Evolutionary conservation across 1,139 yeast species (phyloP).

Genomic region (Suhomyces bokatorum): DNA sequence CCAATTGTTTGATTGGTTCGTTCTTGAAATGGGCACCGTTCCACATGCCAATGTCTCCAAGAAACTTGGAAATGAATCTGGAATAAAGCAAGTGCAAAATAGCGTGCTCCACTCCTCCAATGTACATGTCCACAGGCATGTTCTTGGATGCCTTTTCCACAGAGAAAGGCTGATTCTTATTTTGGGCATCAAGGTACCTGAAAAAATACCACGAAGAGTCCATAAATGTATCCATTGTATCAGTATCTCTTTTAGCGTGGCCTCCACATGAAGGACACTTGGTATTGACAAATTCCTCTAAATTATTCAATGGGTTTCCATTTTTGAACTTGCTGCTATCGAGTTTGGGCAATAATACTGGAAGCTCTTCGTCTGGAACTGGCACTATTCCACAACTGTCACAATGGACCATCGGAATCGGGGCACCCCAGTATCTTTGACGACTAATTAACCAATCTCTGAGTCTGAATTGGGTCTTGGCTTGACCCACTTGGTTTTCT

Average conservation of each 20-base stretch:
- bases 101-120: slow-evolving; percentile 97
- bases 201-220: slow-evolving; percentile 97
- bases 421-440: slow-evolving; percentile 98
- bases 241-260: slow-evolving; percentile 85
- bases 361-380: slow-evolving; percentile 82
- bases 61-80: slow-evolving; percentile 79
- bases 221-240: slow-evolving; percentile 98
- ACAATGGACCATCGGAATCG: slow-evolving; percentile 93
- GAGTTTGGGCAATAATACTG: slow-evolving; percentile 72
- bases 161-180: slow-evolving; percentile 53
- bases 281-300: slow-evolving; percentile 70
- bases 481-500: slow-evolving; percentile 41
- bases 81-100: slow-evolving; percentile 85
- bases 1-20: slow-evolving; percentile 77
- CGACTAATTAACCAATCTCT: slow-evolving; percentile 95
- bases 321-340: slow-evolving; percentile 42
- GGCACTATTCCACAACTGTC: slow-evolving; percentile 82
- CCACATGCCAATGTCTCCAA: slow-evolving; percentile 59
- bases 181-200: slow-evolving; percentile 76
- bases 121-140: slow-evolving; percentile 85
- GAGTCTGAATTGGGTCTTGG: slow-evolving; percentile 58
- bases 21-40: slow-evolving; percentile 47
- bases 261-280: slow-evolving; percentile 80
- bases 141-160: slow-evolving; percentile 49
- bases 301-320: slow-evolving; percentile 71